Evolutionary conservation across 306 rosid species (phyloP).

Genomic region (Prunus mume): DNA sequence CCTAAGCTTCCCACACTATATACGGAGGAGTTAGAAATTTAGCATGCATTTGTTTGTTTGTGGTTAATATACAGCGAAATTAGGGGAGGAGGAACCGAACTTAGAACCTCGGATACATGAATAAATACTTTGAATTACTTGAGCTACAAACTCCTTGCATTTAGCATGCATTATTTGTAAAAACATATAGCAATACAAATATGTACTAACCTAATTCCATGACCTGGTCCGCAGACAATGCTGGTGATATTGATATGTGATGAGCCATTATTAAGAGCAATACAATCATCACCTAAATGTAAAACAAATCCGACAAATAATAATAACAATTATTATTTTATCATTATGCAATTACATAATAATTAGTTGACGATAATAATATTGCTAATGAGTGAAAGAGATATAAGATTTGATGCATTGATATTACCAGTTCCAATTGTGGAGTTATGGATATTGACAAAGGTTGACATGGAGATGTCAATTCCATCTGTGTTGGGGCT

Average conservation of each 20-base stretch:
- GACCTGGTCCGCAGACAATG: slow-evolving; percentile 52
- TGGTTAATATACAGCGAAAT: too few relatives aligned
- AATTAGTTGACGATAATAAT: neutral
- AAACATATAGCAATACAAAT: too few relatives aligned
- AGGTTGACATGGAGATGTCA: slow-evolving; percentile 26
- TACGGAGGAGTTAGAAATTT: neutral
- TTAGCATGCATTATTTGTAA: too few relatives aligned
- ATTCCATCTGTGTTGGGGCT: slow-evolving; percentile 48
- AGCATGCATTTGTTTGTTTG: too few relatives aligned
- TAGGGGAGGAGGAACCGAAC: too few relatives aligned
- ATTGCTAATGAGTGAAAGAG: neutral
- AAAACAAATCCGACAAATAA: too few relatives aligned
- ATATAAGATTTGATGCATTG: neutral
- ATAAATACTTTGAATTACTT: too few relatives aligned
- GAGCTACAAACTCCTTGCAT: too few relatives aligned
- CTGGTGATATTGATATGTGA: slow-evolving; percentile 28
- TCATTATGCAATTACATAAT: neutral
- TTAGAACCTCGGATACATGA: fast-evolving
- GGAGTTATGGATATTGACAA: slow-evolving; percentile 9
- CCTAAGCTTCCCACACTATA: slow-evolving; percentile 70
- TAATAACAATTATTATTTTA: too few relatives aligned
- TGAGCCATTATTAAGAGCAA: slow-evolving; percentile 38
- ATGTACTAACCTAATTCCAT: slow-evolving; percentile 41
- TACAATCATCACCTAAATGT: slow-evolving; percentile 48
- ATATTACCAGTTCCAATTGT: slow-evolving; percentile 27